phyloP scores from a whole-genome alignment of 345 rosid species.

The Eucalyptus camaldulensis region DNA sequence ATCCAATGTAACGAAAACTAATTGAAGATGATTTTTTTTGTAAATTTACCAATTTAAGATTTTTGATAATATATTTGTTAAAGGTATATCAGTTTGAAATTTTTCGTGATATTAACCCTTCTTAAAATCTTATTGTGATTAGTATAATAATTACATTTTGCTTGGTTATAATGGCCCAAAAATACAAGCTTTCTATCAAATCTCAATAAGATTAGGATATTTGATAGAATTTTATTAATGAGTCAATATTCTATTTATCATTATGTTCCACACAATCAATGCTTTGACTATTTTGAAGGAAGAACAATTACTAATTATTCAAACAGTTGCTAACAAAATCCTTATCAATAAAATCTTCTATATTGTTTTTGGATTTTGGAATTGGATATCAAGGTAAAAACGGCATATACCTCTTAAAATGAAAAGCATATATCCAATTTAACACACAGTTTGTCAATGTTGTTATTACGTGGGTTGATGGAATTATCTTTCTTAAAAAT shows the following conservation, averaged over 20 bases:
- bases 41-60: no score
- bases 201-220: neutral
- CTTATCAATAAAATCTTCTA: neutral
- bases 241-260: neutral
- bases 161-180: neutral
- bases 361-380: neutral
- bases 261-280: rapidly evolving
- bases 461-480: neutral
- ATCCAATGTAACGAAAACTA: no score
- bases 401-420: neutral
- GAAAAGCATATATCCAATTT: neutral
- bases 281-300: rapidly evolving
- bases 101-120: no score
- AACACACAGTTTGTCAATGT: neutral
- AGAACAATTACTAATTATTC: neutral
- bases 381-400: neutral
- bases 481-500: neutral
- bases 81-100: no score
- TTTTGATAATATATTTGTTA: no score
- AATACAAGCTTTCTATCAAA: neutral
- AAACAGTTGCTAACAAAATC: neutral
- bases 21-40: no score
- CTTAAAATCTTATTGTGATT: neutral
- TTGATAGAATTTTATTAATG: neutral
- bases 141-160: neutral